A percentile compares a stretch with the other conserved stretches of the same genome.
Conservation (phyloP, 177 flowering plant species). For the Vitis hybrid region DNA sequence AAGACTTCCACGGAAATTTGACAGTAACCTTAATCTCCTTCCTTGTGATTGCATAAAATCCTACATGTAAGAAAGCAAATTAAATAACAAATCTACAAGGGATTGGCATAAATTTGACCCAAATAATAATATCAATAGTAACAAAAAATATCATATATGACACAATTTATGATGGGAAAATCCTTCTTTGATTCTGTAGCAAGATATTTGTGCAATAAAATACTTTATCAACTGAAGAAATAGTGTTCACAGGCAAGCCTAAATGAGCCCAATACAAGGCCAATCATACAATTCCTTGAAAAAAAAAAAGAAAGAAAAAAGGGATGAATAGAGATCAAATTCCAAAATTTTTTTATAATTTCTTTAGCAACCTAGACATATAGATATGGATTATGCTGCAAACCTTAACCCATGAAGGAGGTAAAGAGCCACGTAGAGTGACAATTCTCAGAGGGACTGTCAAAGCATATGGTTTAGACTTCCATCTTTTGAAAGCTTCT, state of each 20-base stretch:
- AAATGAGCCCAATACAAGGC: too few species aligned
- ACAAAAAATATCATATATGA: background rate
- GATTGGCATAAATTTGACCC: background rate
- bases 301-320: background rate
- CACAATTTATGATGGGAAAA: too few species aligned
- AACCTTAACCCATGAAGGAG: conserved; percentile 92
- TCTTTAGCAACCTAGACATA: background rate
- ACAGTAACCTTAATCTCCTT: conserved; percentile 45
- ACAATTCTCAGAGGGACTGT: conserved; percentile 82
- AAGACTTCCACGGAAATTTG: conserved; percentile 56
- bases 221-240: too few species aligned
- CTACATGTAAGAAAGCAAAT: conserved; percentile 29
- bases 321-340: too few species aligned
- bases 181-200: too few species aligned
- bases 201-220: too few species aligned
- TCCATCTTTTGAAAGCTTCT: conserved; percentile 67
- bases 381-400: background rate
- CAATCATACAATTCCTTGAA: too few species aligned
- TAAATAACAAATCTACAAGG: background rate
- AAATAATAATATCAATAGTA: background rate
- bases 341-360: too few species aligned
- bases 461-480: conserved; percentile 74
- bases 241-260: too few species aligned
- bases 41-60: conserved; percentile 84
- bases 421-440: conserved; percentile 76